Evolutionary conservation across 805 yeast genomes (phyloP).

Genomic region (Isabelozyma heimii): DNA sequence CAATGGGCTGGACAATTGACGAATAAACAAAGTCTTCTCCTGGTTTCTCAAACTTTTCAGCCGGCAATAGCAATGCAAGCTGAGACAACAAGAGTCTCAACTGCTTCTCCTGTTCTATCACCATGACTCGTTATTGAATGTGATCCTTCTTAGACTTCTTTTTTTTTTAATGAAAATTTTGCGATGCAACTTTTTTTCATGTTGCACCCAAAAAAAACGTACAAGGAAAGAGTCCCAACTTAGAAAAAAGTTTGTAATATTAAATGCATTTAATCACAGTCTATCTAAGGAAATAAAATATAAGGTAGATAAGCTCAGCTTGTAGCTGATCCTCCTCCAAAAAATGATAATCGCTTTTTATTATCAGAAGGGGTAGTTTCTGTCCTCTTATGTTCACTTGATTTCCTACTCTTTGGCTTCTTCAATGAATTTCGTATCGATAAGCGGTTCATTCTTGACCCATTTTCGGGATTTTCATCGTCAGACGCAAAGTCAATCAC

Average conservation of each 20-base stretch:
- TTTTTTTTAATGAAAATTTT: no score
- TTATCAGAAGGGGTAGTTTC: conserved; percentile 20
- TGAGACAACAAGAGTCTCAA: conserved; percentile 4
- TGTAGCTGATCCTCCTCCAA: conserved; percentile 4
- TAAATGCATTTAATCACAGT: background rate
- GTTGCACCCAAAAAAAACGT: background rate
- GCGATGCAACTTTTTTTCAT: background rate
- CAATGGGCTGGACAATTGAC: conserved; percentile 12
- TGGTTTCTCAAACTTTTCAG: conserved; percentile 1
- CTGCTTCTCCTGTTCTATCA: background rate
- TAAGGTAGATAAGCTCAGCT: background rate
- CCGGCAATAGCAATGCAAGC: conserved; percentile 5
- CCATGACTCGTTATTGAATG: background rate
- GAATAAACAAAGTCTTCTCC: background rate
- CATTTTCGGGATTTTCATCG: conserved; percentile 38
- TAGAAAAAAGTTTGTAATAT: no score
- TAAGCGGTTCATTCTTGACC: conserved; percentile 36
- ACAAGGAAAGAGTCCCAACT: background rate
- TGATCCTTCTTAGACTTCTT: background rate
- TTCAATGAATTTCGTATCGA: conserved; percentile 38
- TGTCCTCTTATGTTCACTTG: conserved; percentile 28
- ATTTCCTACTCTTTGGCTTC: conserved; percentile 25
- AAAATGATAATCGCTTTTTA: conserved; percentile 18
- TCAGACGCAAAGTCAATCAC: conserved; percentile 46
- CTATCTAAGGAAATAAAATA: background rate